Conservation (phyloP, 2,329 filamentous ascomycete species). For the Penicillium aurantiogriseum region DNA sequence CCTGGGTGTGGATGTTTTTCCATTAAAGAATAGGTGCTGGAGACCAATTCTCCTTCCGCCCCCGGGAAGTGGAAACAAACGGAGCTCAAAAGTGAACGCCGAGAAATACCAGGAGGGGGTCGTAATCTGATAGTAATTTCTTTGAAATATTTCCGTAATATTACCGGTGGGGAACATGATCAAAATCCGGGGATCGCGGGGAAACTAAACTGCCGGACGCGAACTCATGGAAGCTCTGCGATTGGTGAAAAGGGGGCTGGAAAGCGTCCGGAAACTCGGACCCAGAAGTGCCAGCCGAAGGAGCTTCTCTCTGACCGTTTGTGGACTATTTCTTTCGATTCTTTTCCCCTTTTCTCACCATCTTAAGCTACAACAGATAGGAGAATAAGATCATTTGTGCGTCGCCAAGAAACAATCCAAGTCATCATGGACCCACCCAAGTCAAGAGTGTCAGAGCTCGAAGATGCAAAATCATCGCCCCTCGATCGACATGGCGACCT, state of each 20-base stretch:
- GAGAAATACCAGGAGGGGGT: neutral
- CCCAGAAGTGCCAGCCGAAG: slow-evolving; percentile 7
- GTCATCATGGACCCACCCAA: slow-evolving; percentile 23
- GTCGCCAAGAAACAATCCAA: slow-evolving; percentile 1
- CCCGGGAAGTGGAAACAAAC: neutral
- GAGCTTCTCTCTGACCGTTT: neutral
- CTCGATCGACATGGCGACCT: slow-evolving; percentile 16
- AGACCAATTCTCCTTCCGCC: slow-evolving; percentile 5
- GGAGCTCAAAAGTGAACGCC: slow-evolving; percentile 13
- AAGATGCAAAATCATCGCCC: slow-evolving; percentile 20
- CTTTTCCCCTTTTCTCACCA: neutral
- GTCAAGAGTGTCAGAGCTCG: slow-evolving; percentile 19
- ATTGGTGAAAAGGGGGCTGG: neutral
- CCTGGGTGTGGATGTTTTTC: neutral
- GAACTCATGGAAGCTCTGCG: neutral
- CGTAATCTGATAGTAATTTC: neutral
- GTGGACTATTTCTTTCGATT: neutral
- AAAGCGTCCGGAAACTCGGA: neutral
- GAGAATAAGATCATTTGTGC: neutral
- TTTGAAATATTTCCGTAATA: neutral
- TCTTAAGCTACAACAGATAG: neutral
- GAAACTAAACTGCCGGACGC: neutral
- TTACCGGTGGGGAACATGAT: neutral
- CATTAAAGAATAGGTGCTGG: slow-evolving; percentile 1
- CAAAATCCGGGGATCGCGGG: slow-evolving; percentile 15